Percentiles rank a stretch among this genome's conserved stretches.
phyloP scores from a whole-genome alignment of 805 yeast species.

The Grigorovia jiainica region DNA sequence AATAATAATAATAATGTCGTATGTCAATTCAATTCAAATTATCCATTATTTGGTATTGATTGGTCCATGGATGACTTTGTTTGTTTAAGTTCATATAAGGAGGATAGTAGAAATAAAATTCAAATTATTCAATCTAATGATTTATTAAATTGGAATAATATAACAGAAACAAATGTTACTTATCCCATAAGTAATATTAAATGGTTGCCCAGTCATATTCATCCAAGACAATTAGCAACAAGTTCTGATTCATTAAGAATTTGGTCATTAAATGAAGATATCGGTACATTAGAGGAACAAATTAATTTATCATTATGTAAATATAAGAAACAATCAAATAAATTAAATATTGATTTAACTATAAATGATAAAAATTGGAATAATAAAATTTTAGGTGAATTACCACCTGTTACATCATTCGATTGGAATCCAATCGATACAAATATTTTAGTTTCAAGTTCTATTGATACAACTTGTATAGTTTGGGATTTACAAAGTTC shows the following conservation, averaged over 20 bases:
- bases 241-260: constrained; percentile 28
- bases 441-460: constrained; percentile 65
- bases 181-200: constrained; percentile 27
- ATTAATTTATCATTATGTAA: constrained; percentile 35
- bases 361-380: not conserved
- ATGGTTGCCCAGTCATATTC: constrained; percentile 25
- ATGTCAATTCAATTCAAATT: constrained; percentile 23
- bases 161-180: constrained; percentile 22
- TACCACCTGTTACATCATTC: constrained; percentile 88
- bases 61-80: constrained; percentile 28
- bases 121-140: constrained; percentile 38
- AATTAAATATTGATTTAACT: constrained; percentile 8
- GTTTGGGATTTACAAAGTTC: constrained; percentile 63
- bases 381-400: constrained; percentile 19
- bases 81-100: constrained; percentile 50
- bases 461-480: constrained; percentile 95
- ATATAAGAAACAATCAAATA: constrained; percentile 33
- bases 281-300: constrained; percentile 30
- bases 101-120: constrained; percentile 61
- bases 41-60: constrained; percentile 26
- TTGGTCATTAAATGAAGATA: constrained; percentile 23
- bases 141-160: constrained; percentile 71
- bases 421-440: constrained; percentile 82
- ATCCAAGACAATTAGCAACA: constrained; percentile 28
- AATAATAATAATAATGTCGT: constrained; percentile 6